Conservation (phyloP, 2,329 filamentous ascomycete species). For the Pyricularia grisea region DNA sequence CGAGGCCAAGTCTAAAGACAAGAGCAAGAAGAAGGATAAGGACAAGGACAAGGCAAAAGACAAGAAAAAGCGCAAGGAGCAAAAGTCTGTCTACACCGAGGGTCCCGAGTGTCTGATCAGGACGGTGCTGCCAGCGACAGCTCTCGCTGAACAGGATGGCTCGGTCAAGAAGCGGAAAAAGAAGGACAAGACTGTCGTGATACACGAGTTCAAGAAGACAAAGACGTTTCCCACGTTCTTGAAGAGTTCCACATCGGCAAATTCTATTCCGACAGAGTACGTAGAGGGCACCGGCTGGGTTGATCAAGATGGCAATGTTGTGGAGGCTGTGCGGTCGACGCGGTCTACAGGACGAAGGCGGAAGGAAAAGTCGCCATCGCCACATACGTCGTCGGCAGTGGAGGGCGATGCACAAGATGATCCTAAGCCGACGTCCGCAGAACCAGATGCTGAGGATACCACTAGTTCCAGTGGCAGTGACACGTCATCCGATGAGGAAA, state of each 20-base stretch:
- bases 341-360: conserved; percentile 9
- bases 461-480: conserved; percentile 1
- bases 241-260: conserved; percentile 39
- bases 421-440: not conserved
- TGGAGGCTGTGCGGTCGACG: conserved; percentile 47
- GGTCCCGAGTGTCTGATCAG: conserved; percentile 78
- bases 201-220: conserved; percentile 87
- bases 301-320: conserved; percentile 64
- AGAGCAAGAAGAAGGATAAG: conserved; percentile 31
- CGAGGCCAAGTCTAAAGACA: conserved; percentile 34
- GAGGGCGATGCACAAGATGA: not conserved
- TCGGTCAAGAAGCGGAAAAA: conserved; percentile 51
- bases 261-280: conserved; percentile 45
- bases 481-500: conserved; percentile 13
- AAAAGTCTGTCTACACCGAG: conserved; percentile 71
- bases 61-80: conserved; percentile 41
- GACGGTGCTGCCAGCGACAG: conserved; percentile 51
- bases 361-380: conserved; percentile 13
- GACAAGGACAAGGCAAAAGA: conserved; percentile 32
- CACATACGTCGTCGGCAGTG: conserved; percentile 9
- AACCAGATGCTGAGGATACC: conserved; percentile 3
- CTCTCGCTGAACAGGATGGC: conserved; percentile 20
- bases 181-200: conserved; percentile 42
- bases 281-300: conserved; percentile 86
- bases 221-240: conserved; percentile 76